Conservation (phyloP, 1,284 basidiomycete genomes). For the Heliocybe sulcata region DNA sequence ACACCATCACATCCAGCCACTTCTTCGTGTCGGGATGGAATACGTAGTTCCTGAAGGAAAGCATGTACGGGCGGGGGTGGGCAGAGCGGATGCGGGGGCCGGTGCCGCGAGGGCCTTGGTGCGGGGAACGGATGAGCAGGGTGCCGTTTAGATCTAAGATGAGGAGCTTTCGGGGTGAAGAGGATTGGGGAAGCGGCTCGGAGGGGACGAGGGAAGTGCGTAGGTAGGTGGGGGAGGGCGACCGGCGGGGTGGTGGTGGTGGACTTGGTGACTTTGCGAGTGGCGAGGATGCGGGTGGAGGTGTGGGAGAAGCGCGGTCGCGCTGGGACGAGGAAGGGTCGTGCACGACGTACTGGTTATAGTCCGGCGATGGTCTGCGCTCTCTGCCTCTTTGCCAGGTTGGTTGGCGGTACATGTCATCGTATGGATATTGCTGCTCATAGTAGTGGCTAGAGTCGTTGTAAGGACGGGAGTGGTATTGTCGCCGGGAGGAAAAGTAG, state of each 20-base stretch:
- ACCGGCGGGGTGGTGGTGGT: not conserved
- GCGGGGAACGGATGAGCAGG: constrained; percentile 58
- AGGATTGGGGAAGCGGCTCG: constrained; percentile 22
- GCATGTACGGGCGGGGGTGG: constrained; percentile 63
- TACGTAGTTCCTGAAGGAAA: constrained; percentile 56
- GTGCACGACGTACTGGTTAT: not conserved
- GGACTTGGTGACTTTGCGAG: not conserved
- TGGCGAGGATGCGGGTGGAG: not conserved
- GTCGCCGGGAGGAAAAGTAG: not conserved
- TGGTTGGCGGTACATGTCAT: not conserved
- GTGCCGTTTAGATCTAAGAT: constrained; percentile 83
- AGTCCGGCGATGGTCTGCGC: not conserved
- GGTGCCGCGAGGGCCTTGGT: constrained; percentile 16
- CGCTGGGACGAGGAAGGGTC: not conserved
- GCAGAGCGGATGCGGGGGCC: constrained; percentile 31
- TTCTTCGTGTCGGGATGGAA: constrained; percentile 44
- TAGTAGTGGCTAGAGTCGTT: not conserved
- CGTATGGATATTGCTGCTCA: not conserved
- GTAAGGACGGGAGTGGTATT: not conserved
- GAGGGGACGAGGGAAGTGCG: constrained; percentile 16
- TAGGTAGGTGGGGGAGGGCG: constrained; percentile 24
- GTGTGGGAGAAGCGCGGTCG: not conserved
- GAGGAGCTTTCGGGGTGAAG: constrained; percentile 53
- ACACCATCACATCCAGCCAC: constrained; percentile 80
- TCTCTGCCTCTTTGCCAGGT: not conserved